Base-by-base conservation (phyloP, 257 asterid species). In the Solanum megistacrolobum region DNA sequence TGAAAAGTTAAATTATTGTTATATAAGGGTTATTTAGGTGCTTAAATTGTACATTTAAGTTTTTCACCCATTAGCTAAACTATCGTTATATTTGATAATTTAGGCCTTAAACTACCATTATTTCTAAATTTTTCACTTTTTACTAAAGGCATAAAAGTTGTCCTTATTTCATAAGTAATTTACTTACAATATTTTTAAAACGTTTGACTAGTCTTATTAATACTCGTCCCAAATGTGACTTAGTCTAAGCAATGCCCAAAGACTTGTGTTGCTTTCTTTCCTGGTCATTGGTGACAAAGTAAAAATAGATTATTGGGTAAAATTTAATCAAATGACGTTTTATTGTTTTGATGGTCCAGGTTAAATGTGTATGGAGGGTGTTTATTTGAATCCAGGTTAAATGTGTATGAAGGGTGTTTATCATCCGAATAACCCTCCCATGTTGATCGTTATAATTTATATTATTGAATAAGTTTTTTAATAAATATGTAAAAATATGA, bases 371-470 rank as follows among this genome's bases (percentile, higher is more conserved):
- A 41, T 41, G 48, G 14, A 41, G 2, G 48, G 48, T 41, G 14
- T 41, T 41, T 41, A 55, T 55, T 55, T 55, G 9, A 18, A 55
- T 6, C 62, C 3, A 5, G 9, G 3, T 52, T 2, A 52, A 16
- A 52, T 52, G 9, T 52, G 1, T 52, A 52, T 16, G 0, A 20
- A 55, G 14, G 6, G 0, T 62, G 14, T n/a, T 23, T 23, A 23
- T 9, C 13, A 9, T 62, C 6, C 14, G 6, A n/a, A 1, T 8
- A 21, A 62, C 1, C 7, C 6, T 23, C 1, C 0, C 13, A 0
- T n/a, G 7, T 60, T 11, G 13, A 60, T 3, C 5, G 3, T 66
- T 12, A 66, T 66, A 4, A 27, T 27, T 66, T 25, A 66, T 66
- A 12, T 6, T 25, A 66, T 25, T 66, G 9, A 55, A 5, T 25